Evolutionary conservation across 306 rosid genomes (phyloP).

Genomic region (Potentilla sterilis): DNA sequence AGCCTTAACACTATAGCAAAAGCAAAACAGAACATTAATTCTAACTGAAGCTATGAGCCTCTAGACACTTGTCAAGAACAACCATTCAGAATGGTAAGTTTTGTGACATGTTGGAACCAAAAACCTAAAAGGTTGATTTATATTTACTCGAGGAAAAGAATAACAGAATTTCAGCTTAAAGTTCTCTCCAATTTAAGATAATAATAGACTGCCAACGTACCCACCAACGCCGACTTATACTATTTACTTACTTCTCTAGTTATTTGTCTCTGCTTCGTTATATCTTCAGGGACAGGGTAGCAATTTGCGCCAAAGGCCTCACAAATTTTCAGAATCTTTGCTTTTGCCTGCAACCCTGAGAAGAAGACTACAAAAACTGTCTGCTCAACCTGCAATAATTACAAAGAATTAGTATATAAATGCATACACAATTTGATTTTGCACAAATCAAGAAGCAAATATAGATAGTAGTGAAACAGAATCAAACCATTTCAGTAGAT

Average conservation of each 20-base stretch:
- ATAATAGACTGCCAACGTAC: slow-evolving; percentile 5
- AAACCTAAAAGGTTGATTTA: not conserved
- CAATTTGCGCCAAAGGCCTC: slow-evolving; percentile 98
- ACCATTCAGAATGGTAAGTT: not conserved
- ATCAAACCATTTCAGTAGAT: slow-evolving; percentile 78
- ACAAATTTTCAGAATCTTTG: slow-evolving; percentile 90
- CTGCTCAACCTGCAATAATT: slow-evolving; percentile 80
- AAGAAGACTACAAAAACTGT: slow-evolving; percentile 90
- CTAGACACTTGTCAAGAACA: not conserved
- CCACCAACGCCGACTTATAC: not conserved
- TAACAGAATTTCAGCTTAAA: slow-evolving; percentile 22
- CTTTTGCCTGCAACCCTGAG: slow-evolving; percentile 95
- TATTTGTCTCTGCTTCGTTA: slow-evolving; percentile 84
- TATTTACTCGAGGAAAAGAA: not conserved
- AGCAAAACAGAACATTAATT: not conserved
- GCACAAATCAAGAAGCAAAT: slow-evolving; percentile 18
- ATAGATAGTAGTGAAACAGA: slow-evolving; percentile 33
- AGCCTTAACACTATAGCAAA: not conserved
- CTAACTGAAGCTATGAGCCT: slow-evolving; percentile 11
- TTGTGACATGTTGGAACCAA: not conserved
- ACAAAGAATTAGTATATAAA: not conserved
- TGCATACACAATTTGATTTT: not conserved
- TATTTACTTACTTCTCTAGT: slow-evolving; percentile 74
- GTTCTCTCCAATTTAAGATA: slow-evolving; percentile 1
- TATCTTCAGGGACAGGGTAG: slow-evolving; percentile 97